phyloP scores from a whole-genome alignment of 1,284 basidiomycete genomes.

The Sporisorium graminicola region DNA sequence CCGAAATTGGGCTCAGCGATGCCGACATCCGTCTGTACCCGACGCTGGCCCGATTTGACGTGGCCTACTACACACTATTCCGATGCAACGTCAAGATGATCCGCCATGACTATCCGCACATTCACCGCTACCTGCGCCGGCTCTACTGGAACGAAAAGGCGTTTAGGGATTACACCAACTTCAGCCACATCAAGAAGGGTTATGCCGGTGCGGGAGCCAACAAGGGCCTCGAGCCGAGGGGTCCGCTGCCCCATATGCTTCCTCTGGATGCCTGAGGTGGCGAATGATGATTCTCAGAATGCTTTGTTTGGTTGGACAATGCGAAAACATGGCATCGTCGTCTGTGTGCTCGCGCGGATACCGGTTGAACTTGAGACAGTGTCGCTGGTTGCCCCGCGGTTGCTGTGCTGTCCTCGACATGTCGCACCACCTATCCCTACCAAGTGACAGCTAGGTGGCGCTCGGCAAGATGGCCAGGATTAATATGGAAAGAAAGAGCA shows the following conservation, averaged over 20 bases:
- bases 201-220: slow-evolving; percentile 28
- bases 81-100: slow-evolving; percentile 79
- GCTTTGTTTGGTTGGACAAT: neutral
- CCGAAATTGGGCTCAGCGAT: slow-evolving; percentile 81
- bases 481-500: no score
- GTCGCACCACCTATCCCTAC: no score
- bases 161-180: slow-evolving; percentile 87
- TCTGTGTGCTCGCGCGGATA: no score
- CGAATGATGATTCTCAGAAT: neutral
- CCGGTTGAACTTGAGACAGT: no score
- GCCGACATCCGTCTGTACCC: slow-evolving; percentile 89
- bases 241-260: slow-evolving; percentile 48
- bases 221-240: slow-evolving; percentile 40
- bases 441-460: no score
- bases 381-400: no score
- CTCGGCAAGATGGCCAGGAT: no score
- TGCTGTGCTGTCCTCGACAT: no score
- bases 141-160: slow-evolving; percentile 89
- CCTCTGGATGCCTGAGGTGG: slow-evolving; percentile 19
- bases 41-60: slow-evolving; percentile 82
- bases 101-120: slow-evolving; percentile 48
- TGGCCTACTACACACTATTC: slow-evolving; percentile 86
- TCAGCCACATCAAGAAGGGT: slow-evolving; percentile 72
- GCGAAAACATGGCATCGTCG: no score
- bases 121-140: slow-evolving; percentile 77